phyloP scores from a whole-genome alignment of 768 basidiomycete genomes.

The Pleurotus tuber-regium region DNA sequence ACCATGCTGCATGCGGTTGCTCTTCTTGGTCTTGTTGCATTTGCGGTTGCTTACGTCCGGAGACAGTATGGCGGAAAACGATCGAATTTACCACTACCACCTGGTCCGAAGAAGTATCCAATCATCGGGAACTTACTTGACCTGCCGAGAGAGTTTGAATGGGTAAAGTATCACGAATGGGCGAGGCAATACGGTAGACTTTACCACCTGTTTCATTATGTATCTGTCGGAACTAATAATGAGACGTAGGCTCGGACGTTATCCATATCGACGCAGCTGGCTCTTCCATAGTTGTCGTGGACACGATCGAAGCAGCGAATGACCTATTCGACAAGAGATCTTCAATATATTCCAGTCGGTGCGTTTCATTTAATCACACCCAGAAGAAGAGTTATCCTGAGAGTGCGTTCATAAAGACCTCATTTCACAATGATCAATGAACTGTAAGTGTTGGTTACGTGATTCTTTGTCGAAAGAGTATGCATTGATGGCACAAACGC shows the following conservation, averaged over 20 bases:
- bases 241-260: constrained; percentile 28
- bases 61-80: no score
- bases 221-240: neutral
- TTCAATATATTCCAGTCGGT: constrained; percentile 40
- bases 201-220: neutral
- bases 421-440: constrained; percentile 27
- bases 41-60: no score
- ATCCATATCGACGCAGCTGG: constrained; percentile 28
- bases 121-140: neutral
- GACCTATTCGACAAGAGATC: constrained; percentile 43
- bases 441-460: constrained; percentile 15
- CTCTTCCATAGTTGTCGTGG: constrained; percentile 32
- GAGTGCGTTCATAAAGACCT: constrained; percentile 18
- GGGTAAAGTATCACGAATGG: constrained; percentile 1
- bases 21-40: no score
- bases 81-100: neutral
- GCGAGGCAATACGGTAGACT: neutral
- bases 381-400: neutral
- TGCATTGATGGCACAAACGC: neutral
- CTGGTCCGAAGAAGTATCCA: neutral
- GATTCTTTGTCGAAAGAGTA: neutral
- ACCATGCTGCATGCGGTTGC: no score
- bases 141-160: neutral
- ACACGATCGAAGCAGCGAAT: constrained; percentile 29
- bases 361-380: constrained; percentile 9